Base-by-base conservation (phyloP, 169 alveolate genomes). In the Theileria annulata region DNA sequence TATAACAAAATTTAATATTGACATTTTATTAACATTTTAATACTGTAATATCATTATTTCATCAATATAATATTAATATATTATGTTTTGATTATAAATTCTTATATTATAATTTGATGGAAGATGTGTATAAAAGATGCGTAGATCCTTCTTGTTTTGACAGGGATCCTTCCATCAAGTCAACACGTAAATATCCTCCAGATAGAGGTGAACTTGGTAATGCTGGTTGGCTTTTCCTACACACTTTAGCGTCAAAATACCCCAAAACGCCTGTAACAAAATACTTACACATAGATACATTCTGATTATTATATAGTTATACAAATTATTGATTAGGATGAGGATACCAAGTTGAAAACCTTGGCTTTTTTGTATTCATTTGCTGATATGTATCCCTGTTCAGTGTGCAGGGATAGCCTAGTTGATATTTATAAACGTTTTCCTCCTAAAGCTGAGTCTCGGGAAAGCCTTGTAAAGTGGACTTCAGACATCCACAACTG, bases 191-290 rank as follows among this genome's bases (percentile, higher is more conserved):
- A 25, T 56, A 77, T 4, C 95, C 96, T 47, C 96, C 95, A 3
- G 89, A 82, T 37, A 81, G 96, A 47, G 83, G 37, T 30, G 94
- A 93, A 62, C 81, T 93, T 56, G 96, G 96, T 17, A 62, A 94
- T 21, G 95, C 96, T 48, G 87, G 94, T 0, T 93, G 96, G 96
- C 62, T 87, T 67, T 73, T 86, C 56, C 71, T 93, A 75, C 96
- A 93, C 47, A 73, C 96, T n/a, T 75, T 88, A 54, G 91, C 95
- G 0, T 93, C 95, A 0, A 72, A 87, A n/a, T 93, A 85, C 60
- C 95, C 96, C 0, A 79, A 79, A 23, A 23, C 74, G 2, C 95
- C 96, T 47, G 94, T 92, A 62, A 71, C 42, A 2, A 8, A 12
- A 3, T 23, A 30, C 8, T 3, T n/a, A 25, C 8, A 3, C 54